These are phyloP conservation scores for Pseudogymnoascus sp. DNA, from an alignment of 2,329 filamentous ascomycete genomes.

Conservation along the genomic window DNA sequence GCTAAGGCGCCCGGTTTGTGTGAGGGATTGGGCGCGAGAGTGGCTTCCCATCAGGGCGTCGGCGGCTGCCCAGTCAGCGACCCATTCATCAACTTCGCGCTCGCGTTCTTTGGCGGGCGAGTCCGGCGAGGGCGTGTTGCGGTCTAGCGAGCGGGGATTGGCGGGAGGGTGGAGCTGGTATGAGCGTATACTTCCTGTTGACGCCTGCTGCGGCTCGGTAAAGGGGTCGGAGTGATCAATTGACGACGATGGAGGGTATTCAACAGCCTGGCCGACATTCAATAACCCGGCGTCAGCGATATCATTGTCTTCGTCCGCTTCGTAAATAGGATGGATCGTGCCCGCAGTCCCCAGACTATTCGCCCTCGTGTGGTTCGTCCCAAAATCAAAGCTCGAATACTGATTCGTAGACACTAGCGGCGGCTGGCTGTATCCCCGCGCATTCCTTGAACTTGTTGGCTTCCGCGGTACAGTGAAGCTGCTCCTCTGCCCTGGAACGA, in stretches of 20 bases:
- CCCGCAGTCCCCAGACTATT: constrained; percentile 41
- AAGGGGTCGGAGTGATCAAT: constrained; percentile 11
- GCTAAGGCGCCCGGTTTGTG: constrained; percentile 23
- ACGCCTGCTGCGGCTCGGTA: constrained; percentile 11
- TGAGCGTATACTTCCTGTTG: constrained; percentile 15
- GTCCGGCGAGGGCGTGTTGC: constrained; percentile 15
- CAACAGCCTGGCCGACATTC: neutral
- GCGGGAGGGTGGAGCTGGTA: constrained; percentile 19
- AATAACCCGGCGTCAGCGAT: constrained; percentile 13
- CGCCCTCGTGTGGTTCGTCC: constrained; percentile 32
- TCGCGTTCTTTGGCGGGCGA: constrained; percentile 23
- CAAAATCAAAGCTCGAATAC: constrained; percentile 33
- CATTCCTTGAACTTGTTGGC: constrained; percentile 25
- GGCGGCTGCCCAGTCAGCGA: constrained; percentile 31
- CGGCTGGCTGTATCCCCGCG: constrained; percentile 32
- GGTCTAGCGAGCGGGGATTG: constrained; percentile 17
- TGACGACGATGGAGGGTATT: constrained; percentile 11
- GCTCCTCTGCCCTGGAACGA: constrained; percentile 34
- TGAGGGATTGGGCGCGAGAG: constrained; percentile 21
- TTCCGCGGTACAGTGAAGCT: constrained; percentile 29
- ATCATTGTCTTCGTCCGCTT: constrained; percentile 40
- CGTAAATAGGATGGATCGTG: constrained; percentile 56
- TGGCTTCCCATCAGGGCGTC: constrained; percentile 26
- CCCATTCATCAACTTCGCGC: constrained; percentile 30
- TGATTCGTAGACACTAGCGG: constrained; percentile 17